Evolutionary conservation across 1,139 yeast genomes (phyloP).

Genomic region (Debaryomyces sp.): DNA sequence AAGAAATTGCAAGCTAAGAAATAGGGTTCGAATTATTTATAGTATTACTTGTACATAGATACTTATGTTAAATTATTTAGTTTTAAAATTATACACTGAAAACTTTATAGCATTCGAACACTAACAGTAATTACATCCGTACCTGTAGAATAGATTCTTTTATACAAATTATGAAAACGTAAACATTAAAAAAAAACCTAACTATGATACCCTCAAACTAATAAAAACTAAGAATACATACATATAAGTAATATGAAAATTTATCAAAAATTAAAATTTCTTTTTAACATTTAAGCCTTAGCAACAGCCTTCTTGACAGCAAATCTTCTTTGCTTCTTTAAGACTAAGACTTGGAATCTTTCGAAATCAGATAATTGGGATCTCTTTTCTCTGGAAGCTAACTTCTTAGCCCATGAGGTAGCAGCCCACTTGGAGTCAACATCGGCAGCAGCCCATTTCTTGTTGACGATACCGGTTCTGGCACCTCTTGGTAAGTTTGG

Average conservation of each 20-base stretch:
- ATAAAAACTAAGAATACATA: constrained; percentile 35
- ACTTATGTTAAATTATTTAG: constrained; percentile 2
- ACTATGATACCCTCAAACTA: constrained; percentile 36
- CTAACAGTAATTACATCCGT: background rate
- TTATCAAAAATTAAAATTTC: constrained; percentile 22
- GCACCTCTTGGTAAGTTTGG: constrained; percentile 92
- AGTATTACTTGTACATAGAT: constrained; percentile 15
- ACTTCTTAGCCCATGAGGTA: constrained; percentile 97
- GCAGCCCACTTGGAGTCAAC: constrained; percentile 89
- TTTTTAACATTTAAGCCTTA: constrained; percentile 64
- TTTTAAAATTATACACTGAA: background rate
- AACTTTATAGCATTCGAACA: background rate
- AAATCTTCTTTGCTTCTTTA: constrained; percentile 95
- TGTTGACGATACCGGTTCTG: constrained; percentile 79
- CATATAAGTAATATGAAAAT: constrained; percentile 20
- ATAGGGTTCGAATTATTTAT: constrained; percentile 17
- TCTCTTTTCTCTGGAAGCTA: constrained; percentile 93
- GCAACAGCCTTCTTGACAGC: constrained; percentile 85
- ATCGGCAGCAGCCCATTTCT: constrained; percentile 94
- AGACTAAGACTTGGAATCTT: constrained; percentile 98
- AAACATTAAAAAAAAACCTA: constrained; percentile 35
- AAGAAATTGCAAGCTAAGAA: constrained; percentile 33
- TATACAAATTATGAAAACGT: constrained; percentile 21
- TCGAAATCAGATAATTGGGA: constrained; percentile 92
- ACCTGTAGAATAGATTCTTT: constrained; percentile 4